Conservation (phyloP, 306 rosid species). For the Pachyrhizus erosus region DNA sequence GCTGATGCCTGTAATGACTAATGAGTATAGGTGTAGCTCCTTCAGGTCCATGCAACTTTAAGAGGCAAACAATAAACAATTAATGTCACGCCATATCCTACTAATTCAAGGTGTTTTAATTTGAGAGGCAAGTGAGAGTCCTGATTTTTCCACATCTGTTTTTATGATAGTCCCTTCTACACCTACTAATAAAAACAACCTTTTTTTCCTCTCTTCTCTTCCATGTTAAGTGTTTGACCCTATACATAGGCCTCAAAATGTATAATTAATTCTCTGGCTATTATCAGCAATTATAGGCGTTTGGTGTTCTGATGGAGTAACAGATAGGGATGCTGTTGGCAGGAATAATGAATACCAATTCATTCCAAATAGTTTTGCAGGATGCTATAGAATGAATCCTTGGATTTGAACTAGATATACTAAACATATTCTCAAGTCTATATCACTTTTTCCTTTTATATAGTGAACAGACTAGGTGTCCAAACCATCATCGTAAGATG, state of each 20-base stretch:
- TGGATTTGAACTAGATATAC: background rate
- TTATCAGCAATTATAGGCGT: background rate
- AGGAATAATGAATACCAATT: background rate
- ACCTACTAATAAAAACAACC: background rate
- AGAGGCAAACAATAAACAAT: background rate
- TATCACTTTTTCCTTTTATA: background rate
- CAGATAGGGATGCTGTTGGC: background rate
- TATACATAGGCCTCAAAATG: background rate
- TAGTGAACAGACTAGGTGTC: background rate
- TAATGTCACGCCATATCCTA: background rate
- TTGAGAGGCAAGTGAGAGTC: background rate
- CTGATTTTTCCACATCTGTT: background rate
- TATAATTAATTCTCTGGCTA: background rate
- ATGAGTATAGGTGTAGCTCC: background rate
- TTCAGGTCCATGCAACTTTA: background rate
- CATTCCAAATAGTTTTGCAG: background rate
- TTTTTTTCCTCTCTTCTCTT: background rate
- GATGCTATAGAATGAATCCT: background rate
- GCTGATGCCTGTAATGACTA: background rate
- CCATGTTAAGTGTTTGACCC: background rate
- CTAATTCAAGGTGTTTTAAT: background rate
- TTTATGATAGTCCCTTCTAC: background rate
- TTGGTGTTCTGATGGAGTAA: too few species aligned
- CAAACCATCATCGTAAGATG: background rate
- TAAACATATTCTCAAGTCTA: background rate